Evolutionary conservation across 192 early-diverging fungal genomes (phyloP).

Genomic region (Podila verticillata): DNA sequence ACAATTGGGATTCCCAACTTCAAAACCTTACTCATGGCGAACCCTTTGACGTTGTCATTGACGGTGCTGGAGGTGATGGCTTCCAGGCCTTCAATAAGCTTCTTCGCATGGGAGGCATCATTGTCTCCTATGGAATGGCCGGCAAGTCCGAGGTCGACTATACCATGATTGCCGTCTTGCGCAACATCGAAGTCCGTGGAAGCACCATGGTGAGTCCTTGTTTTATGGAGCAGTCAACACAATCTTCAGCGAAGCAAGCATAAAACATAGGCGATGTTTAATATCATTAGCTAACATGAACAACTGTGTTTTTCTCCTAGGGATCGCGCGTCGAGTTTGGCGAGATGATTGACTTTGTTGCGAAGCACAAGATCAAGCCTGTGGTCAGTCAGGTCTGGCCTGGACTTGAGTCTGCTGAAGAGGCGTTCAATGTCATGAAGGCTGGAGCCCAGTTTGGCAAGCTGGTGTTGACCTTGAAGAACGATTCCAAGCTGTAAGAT

Average conservation of each 20-base stretch:
- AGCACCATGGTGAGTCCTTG: conserved; percentile 75
- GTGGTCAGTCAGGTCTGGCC: conserved; percentile 66
- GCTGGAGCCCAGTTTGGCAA: conserved; percentile 36
- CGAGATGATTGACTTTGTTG: conserved; percentile 70
- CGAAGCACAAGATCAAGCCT: conserved; percentile 65
- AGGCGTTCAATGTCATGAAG: conserved; percentile 24
- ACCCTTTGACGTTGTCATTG: conserved; percentile 66
- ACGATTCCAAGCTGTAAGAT: conserved; percentile 21
- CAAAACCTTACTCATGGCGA: conserved; percentile 44
- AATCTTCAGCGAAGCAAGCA: too few relatives aligned
- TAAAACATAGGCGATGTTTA: too few relatives aligned
- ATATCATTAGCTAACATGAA: too few relatives aligned
- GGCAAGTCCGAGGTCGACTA: conserved; percentile 52
- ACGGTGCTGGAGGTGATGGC: conserved; percentile 71
- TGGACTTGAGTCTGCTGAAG: conserved; percentile 49
- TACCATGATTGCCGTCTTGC: conserved; percentile 60
- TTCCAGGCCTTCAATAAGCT: conserved; percentile 51
- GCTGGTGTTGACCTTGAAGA: conserved; percentile 29
- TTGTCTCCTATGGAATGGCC: conserved; percentile 70
- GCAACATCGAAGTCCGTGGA: conserved; percentile 70
- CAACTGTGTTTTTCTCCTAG: conserved; percentile 22
- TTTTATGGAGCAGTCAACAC: neutral
- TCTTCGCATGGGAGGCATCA: conserved; percentile 59
- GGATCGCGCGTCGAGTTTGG: conserved; percentile 63
- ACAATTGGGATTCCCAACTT: conserved; percentile 59